These are phyloP conservation scores for Herpotrichia juniperi DNA, from an alignment of 2,329 filamentous ascomycete species.

Conservation along the genomic window DNA sequence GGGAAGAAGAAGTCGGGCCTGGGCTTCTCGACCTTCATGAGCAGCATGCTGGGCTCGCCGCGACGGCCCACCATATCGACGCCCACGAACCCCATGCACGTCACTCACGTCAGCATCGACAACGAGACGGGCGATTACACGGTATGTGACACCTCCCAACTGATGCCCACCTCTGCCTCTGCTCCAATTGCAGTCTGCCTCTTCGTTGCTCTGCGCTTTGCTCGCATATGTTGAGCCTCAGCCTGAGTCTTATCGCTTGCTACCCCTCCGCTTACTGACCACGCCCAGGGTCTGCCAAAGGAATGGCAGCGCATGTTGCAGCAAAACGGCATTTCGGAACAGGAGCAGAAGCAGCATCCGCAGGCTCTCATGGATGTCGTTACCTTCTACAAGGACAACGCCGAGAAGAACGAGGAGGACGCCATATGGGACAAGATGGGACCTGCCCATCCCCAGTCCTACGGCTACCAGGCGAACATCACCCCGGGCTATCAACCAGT, in stretches of 20 bases:
- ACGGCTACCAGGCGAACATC: conserved; percentile 45
- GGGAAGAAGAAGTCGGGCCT: conserved; percentile 46
- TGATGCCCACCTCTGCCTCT: conserved; percentile 1
- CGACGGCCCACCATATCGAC: conserved; percentile 95
- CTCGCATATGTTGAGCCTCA: conserved; percentile 12
- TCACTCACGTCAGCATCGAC: conserved; percentile 97
- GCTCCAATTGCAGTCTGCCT: background rate
- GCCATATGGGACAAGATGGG: conserved; percentile 96
- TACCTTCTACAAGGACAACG: conserved; percentile 95
- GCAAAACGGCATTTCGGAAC: conserved; percentile 94
- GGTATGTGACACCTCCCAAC: conserved; percentile 57
- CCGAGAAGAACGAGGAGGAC: conserved; percentile 79
- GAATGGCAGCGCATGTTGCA: conserved; percentile 97
- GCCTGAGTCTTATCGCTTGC: conserved; percentile 10
- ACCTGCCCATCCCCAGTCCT: conserved; percentile 70
- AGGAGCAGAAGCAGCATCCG: conserved; percentile 93
- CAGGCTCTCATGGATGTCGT: conserved; percentile 96
- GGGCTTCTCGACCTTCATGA: conserved; percentile 48
- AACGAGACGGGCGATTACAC: conserved; percentile 96
- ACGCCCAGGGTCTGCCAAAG: conserved; percentile 80
- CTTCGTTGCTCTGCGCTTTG: conserved; percentile 1
- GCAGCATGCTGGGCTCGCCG: conserved; percentile 63
- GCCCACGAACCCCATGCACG: conserved; percentile 95
- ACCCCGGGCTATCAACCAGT: conserved; percentile 48
- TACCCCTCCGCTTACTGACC: conserved; percentile 23